Evolutionary conservation across 2,329 filamentous ascomycete genomes (phyloP), one percentile per base, ranked within the genome.

Genomic region (Cercospora beticola): DNA sequence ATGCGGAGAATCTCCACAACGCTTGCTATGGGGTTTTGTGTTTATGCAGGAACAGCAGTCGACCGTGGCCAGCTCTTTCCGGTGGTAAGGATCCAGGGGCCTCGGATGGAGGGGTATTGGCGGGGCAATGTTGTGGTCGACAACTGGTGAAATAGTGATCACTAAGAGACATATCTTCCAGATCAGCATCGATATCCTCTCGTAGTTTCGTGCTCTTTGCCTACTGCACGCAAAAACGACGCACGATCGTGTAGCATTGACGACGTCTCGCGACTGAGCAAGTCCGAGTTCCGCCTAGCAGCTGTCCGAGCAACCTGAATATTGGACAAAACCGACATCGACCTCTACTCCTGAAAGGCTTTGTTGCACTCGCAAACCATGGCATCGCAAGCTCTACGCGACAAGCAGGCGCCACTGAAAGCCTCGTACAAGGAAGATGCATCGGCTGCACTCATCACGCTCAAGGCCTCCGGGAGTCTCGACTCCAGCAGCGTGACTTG

Each of bases 371-470:
- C 46, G 12, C 46, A 23, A 52, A 70, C 30, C 61, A 74, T 73
- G 73, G 64, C 73, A 33, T 68, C 74, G 9, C 72, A 74, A 56
- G 71, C 79, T 40, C 82, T 85, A 62, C 82, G 83, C 72, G 78
- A 79, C 61, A 82, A 81, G 68, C 83, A 85, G 77, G 83, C 82
- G 10, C 83, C 83, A 12, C 80, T 85, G 64, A 85, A 85, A 75
- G 79, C 82, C 14, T 70, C 74, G 64, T 85, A 85, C 75, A 81
- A 79, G 66, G 74, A 73, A 54, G 78, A 83, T 69, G 82, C 83
- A 1, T 78, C 79, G 12, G 78, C 80, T 58, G 83, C 83, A 12
- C 66, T 84, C 62, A 79, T 85, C 16, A 84, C 83, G 0, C 79
- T 85, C 30, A 81, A 78, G 52, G 82, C 82, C 2, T 77, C 76